Evolutionary conservation across 169 alveolate genomes (phyloP), one percentile per base, ranked within the genome.

Genomic region (Cryptosporidium ryanae): DNA sequence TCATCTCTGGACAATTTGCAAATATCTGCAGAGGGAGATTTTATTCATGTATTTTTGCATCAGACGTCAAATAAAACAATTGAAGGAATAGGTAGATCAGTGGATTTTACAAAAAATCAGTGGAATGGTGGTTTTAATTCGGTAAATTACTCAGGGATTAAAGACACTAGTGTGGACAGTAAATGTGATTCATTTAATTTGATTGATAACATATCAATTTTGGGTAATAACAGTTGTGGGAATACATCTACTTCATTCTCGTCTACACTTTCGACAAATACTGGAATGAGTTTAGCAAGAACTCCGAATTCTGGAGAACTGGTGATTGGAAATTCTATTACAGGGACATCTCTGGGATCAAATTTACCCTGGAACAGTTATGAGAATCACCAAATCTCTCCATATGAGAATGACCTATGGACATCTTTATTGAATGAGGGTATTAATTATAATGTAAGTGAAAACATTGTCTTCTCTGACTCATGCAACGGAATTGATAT

Each of bases 11-110:
- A 76, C 17, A 76, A 76, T 61, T 65, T 76, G 18, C 87, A 55
- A 23, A 38, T 76, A n/a, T 76, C 87, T 3, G 43, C 87, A 21
- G 71, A 76, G 2, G 87, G 87, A 0, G 87, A 76, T 38, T 76
- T 76, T 61, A 55, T 76, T 76, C 87, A 76, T 61, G 87, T 61
- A 29, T 76, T 43, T 61, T 57, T 76, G 27, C 76, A 76, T 61
- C 87, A 76, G 13, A 61, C 71, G 4, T 76, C 87, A 55, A 76
- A 59, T 31, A 59, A 55, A 5, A 46, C 46, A 48, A 76, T 76
- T 15, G 87, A 71, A 8, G 87, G 87, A n/a, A 8, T 76, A 13
- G 87, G 63, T 5, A 76, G 87, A 46, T 32, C 87, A 59, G 21
- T 59, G 55, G 29, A 29, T 43, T 23, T 59, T 29, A 23, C 29